phyloP scores from a whole-genome alignment of 768 basidiomycete genomes.

The Rhodotorula diobovata region DNA sequence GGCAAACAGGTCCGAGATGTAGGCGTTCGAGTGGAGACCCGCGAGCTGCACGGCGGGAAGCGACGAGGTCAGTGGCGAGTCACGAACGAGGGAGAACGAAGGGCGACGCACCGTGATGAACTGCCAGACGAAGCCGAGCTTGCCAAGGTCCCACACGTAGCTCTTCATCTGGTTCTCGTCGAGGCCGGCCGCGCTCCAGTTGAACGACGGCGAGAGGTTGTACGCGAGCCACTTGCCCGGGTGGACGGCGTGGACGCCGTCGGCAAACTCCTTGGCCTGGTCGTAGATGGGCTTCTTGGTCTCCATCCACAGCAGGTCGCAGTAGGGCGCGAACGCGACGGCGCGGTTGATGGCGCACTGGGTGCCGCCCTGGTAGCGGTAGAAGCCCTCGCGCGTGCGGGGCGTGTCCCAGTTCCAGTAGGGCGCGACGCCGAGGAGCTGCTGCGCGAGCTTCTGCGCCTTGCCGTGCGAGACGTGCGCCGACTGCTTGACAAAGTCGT shows the following conservation, averaged over 20 bases:
- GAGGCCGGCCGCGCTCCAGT: constrained; percentile 73
- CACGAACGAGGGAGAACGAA: constrained; percentile 1
- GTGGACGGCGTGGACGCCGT: constrained; percentile 66
- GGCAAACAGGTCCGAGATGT: constrained; percentile 91
- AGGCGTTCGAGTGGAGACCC: constrained; percentile 94
- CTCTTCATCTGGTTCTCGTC: constrained; percentile 75
- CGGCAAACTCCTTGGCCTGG: constrained; percentile 87
- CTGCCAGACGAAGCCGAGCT: constrained; percentile 96
- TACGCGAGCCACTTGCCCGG: constrained; percentile 95
- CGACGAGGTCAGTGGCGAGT: constrained; percentile 21
- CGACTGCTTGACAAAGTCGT: constrained; percentile 62
- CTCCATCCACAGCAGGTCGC: constrained; percentile 92
- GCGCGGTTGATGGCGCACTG: constrained; percentile 88
- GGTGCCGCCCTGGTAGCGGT: constrained; percentile 95
- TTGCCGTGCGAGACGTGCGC: constrained; percentile 64
- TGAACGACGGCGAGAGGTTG: constrained; percentile 55
- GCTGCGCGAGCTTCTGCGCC: constrained; percentile 64
- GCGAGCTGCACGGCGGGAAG: constrained; percentile 61
- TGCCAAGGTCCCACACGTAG: constrained; percentile 88
- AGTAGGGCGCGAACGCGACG: constrained; percentile 87
- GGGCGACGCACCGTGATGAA: constrained; percentile 89
- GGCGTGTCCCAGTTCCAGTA: constrained; percentile 96
- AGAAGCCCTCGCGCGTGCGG: constrained; percentile 90
- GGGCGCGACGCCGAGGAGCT: constrained; percentile 38
- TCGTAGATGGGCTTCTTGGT: constrained; percentile 87